phyloP scores from a whole-genome alignment of 1,284 basidiomycete species.

The Ustilago tritici region DNA sequence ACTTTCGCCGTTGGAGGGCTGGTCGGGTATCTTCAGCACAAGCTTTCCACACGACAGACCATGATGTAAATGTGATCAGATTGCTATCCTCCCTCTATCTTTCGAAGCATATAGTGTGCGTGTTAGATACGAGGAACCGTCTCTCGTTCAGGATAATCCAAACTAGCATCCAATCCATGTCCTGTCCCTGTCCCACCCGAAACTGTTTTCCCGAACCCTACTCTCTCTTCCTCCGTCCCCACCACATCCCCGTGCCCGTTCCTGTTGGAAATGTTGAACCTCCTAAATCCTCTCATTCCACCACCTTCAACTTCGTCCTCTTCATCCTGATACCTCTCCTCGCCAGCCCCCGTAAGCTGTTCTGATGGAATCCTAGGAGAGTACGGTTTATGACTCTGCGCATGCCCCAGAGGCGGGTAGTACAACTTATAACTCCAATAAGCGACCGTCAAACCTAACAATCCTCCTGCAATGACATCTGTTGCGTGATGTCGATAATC shows the following conservation, averaged over 20 bases:
- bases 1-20: conserved; percentile 12
- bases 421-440: conserved; percentile 71
- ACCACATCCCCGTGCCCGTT: not conserved
- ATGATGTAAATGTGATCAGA: too few species aligned
- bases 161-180: conserved; percentile 10
- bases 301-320: not conserved
- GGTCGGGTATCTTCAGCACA: conserved; percentile 22
- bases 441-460: conserved; percentile 80
- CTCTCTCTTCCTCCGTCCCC: not conserved
- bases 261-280: conserved; percentile 12
- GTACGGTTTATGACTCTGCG: conserved; percentile 57
- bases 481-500: conserved; percentile 72
- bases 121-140: conserved; percentile 32
- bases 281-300: conserved; percentile 3
- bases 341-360: conserved; percentile 16
- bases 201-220: conserved; percentile 8
- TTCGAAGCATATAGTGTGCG: not conserved
- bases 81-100: too few species aligned
- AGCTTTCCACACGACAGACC: conserved; percentile 2
- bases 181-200: not conserved
- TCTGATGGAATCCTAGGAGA: conserved; percentile 47
- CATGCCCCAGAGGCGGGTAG: conserved; percentile 49
- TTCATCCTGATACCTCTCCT: not conserved
- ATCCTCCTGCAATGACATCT: conserved; percentile 82
- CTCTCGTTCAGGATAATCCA: conserved; percentile 41